Evolutionary conservation across 257 asterid genomes (phyloP), one percentile per base, ranked within the genome.

Genomic region (Ehretia macrophylla): DNA sequence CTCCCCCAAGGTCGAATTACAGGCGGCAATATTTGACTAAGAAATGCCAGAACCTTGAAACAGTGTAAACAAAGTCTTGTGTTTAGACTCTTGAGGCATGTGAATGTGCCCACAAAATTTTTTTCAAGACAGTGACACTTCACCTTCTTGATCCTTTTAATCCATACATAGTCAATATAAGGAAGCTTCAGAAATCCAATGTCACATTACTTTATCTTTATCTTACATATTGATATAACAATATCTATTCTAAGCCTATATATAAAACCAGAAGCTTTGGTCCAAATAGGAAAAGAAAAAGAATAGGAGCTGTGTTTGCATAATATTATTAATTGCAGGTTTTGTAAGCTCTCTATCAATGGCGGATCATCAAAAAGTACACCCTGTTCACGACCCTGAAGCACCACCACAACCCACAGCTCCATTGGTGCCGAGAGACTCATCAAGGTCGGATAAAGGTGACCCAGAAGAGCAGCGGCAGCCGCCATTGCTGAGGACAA

Each of bases 311-410:
- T 42, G 47, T 42, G 47, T 42, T 2, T 42, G 4, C 3, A 42
- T 42, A 10, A n/a, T n/a, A n/a, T n/a, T n/a, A n/a, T n/a, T n/a
- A n/a, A n/a, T 42, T 42, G 47, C 47, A 42, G 16, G 16, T 10
- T 42, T 38, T 10, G 8, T 42, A 42, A 42, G 47, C 47, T 42
- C 47, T 2, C 11, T 42, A 42, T 27, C 20, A 23, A 89, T 92
- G 99, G 83, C 95, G 1, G 97, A 89, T 64, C 87, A 76, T 14
- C 95, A 82, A 64, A 79, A 71, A 73, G 67, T 92, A 42, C 95
- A 92, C 51, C 99, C 99, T 0, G 81, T 75, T 14, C 84, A 59
- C 4, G 96, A 77, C 50, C 77, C 81, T 8, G 90, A 71, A 20
- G 64, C 68, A 5, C 58, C 75, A 1, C 65, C 22, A 1, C 77